Percentiles rank a stretch among this genome's conserved stretches.
Conservation (phyloP, 1,139 yeast species). For the Geotrichum phurueaensis region DNA sequence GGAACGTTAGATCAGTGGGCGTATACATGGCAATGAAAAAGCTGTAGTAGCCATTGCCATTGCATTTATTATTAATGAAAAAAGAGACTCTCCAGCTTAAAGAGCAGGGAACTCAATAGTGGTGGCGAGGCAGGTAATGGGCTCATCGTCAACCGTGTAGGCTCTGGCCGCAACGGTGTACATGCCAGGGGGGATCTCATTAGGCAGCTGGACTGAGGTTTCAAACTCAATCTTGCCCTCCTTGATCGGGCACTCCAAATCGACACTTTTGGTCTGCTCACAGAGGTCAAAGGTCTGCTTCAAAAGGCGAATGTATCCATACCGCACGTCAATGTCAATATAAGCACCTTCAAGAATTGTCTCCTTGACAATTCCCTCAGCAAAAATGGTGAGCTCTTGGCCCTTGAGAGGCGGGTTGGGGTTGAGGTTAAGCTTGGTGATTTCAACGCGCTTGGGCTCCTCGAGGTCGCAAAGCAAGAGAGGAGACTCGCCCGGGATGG, state of each 20-base stretch:
- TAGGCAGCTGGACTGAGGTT: constrained; percentile 76
- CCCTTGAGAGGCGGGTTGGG: constrained; percentile 93
- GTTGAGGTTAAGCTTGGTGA: constrained; percentile 52
- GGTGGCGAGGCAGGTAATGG: constrained; percentile 82
- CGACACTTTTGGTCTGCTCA: constrained; percentile 69
- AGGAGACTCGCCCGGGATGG: constrained; percentile 86
- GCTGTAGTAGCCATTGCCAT: background rate
- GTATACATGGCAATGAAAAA: background rate
- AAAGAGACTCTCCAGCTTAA: background rate
- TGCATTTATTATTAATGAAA: background rate
- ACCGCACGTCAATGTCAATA: constrained; percentile 86
- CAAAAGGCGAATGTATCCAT: constrained; percentile 82
- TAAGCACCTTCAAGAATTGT: constrained; percentile 77
- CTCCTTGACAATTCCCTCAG: constrained; percentile 55
- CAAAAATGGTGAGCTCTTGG: constrained; percentile 66
- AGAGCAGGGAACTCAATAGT: constrained; percentile 44
- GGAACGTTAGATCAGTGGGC: background rate
- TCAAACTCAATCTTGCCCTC: constrained; percentile 61
- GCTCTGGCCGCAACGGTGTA: constrained; percentile 85
- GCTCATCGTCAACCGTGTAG: constrained; percentile 70
- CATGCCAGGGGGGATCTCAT: constrained; percentile 93
- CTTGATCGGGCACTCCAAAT: constrained; percentile 65
- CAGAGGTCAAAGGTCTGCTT: constrained; percentile 87
- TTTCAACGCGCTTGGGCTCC: constrained; percentile 55
- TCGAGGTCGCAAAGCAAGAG: constrained; percentile 65